phyloP scores from a whole-genome alignment of 208 protist species.

The Trypanosoma scelopori region DNA sequence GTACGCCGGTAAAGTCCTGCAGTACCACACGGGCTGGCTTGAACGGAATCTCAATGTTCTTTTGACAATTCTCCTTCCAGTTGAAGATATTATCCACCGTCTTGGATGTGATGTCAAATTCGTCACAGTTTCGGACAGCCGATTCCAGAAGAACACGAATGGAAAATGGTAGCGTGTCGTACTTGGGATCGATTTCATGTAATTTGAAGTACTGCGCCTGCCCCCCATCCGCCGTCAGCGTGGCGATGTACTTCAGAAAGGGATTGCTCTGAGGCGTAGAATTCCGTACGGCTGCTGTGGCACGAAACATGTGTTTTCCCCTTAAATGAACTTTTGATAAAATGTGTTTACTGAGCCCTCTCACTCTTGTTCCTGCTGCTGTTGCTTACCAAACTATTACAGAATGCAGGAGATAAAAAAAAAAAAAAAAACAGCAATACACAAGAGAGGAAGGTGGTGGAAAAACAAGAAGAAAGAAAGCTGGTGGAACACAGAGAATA shows the following conservation, averaged over 20 bases:
- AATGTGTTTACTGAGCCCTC: constrained; percentile 4
- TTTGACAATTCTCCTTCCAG: constrained; percentile 89
- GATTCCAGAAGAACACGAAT: constrained; percentile 96
- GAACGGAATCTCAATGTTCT: constrained; percentile 95
- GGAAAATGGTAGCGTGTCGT: constrained; percentile 92
- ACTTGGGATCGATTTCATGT: constrained; percentile 79
- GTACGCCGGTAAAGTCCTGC: constrained; percentile 96
- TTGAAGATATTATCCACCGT: constrained; percentile 94
- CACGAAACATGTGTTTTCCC: constrained; percentile 49
- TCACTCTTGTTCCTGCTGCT: neutral
- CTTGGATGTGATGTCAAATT: constrained; percentile 89
- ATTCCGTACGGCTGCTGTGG: constrained; percentile 35
- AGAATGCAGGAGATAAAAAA: too few species aligned
- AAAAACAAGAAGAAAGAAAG: too few species aligned
- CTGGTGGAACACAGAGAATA: too few species aligned
- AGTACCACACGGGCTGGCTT: constrained; percentile 95
- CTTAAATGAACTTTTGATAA: constrained; percentile 1
- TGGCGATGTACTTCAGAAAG: constrained; percentile 73
- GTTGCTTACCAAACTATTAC: too few species aligned
- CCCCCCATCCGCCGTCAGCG: constrained; percentile 50
- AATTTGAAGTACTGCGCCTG: constrained; percentile 81
- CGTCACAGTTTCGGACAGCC: constrained; percentile 95
- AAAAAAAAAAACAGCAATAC: too few species aligned
- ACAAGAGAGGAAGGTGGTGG: too few species aligned
- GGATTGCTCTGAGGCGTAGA: constrained; percentile 55